phyloP scores from a whole-genome alignment of 495 filamentous ascomycete genomes.

The Talaromyces borbonicus region DNA sequence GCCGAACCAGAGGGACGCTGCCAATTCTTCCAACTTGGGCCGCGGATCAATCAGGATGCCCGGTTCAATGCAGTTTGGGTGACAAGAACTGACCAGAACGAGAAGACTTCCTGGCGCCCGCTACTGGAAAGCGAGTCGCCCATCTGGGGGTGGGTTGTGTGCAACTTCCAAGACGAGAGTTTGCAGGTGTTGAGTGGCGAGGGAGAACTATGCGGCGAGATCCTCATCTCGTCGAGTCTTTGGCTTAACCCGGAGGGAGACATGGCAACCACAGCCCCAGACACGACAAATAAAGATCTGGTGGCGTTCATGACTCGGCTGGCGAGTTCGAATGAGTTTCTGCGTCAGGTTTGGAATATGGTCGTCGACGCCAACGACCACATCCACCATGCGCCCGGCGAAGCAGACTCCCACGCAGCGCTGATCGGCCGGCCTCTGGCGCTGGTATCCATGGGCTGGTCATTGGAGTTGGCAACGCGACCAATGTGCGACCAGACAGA shows the following conservation, averaged over 20 bases:
- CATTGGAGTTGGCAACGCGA: slow-evolving; percentile 32
- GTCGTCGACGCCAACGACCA: slow-evolving; percentile 16
- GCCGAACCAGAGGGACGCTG: slow-evolving; percentile 9
- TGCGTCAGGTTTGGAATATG: slow-evolving; percentile 29
- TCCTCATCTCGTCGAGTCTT: slow-evolving; percentile 23
- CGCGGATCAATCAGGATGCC: slow-evolving; percentile 38
- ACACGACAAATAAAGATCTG: slow-evolving; percentile 10
- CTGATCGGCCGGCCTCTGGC: slow-evolving; percentile 40
- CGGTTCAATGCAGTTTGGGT: slow-evolving; percentile 34
- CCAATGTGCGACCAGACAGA: slow-evolving; percentile 13
- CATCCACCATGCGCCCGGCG: slow-evolving; percentile 17
- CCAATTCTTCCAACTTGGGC: slow-evolving; percentile 36
- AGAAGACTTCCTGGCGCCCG: slow-evolving; percentile 1
- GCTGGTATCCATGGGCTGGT: slow-evolving; percentile 35
- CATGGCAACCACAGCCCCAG: not conserved
- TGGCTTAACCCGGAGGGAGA: not conserved
- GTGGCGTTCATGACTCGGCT: slow-evolving; percentile 24
- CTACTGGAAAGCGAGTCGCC: slow-evolving; percentile 36
- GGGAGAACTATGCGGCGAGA: slow-evolving; percentile 43
- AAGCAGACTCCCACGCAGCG: slow-evolving; percentile 20
- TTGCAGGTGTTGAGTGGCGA: slow-evolving; percentile 40
- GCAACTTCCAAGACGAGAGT: slow-evolving; percentile 39
- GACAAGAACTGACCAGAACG: not conserved
- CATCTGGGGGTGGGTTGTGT: slow-evolving; percentile 45
- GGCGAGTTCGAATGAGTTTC: slow-evolving; percentile 19